These are phyloP conservation scores for Pythium guiyangense DNA, from an alignment of 352 stramenopile species.

Conservation along the genomic window DNA sequence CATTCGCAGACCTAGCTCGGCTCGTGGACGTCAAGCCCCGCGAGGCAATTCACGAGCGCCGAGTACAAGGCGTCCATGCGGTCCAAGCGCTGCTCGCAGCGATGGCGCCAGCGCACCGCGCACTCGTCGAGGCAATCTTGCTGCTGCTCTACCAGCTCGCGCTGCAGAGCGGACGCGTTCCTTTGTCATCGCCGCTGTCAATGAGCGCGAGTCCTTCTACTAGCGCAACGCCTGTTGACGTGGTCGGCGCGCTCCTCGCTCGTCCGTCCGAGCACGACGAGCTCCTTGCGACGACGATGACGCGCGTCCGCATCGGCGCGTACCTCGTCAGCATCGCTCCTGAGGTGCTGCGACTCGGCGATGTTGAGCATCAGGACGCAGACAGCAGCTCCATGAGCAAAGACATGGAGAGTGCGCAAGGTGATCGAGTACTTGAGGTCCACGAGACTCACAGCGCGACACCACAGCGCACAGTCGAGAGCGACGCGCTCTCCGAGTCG, in stretches of 20 bases:
- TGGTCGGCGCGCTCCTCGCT: background rate
- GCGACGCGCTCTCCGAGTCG: too few relatives aligned
- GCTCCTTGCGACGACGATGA: slow-evolving; percentile 1
- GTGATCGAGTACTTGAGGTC: too few relatives aligned
- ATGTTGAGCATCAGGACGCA: background rate
- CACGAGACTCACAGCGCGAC: too few relatives aligned
- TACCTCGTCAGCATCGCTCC: slow-evolving; percentile 23
- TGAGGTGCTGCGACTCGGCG: slow-evolving; percentile 8
- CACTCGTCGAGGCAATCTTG: slow-evolving; percentile 24
- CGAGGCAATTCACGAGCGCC: background rate
- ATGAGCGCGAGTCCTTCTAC: too few relatives aligned
- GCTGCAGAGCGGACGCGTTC: slow-evolving; percentile 10
- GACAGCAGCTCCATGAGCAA: background rate
- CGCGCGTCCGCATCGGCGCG: slow-evolving; percentile 6
- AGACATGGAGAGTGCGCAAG: too few relatives aligned
- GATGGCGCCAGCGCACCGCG: slow-evolving; percentile 14
- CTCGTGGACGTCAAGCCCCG: background rate
- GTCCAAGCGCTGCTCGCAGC: background rate
- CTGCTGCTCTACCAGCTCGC: slow-evolving; percentile 27
- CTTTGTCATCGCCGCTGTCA: too few relatives aligned
- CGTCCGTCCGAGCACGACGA: too few relatives aligned
- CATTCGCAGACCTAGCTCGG: slow-evolving; percentile 3
- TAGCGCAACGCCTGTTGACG: too few relatives aligned
- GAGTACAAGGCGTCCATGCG: background rate
- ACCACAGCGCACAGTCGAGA: too few relatives aligned